Evolutionary conservation across 768 basidiomycete species (phyloP).

Genomic region (Collybia sordida): DNA sequence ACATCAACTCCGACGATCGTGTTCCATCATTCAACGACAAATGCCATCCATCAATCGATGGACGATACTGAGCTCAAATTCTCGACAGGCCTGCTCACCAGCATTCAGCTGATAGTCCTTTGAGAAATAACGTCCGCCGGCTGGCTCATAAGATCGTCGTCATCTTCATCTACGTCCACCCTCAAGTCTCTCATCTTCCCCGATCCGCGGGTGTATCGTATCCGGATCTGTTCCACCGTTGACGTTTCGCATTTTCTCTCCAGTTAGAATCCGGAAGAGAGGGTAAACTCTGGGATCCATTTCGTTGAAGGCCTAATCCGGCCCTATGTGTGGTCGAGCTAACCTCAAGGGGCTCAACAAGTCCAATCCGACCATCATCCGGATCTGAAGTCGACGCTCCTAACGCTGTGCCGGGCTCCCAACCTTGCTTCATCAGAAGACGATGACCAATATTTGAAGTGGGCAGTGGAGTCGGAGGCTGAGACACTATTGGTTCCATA

Average conservation of each 20-base stretch:
- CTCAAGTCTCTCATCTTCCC: no score
- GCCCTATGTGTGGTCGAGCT: conserved; percentile 41
- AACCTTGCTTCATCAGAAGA: conserved; percentile 72
- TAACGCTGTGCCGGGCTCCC: conserved; percentile 66
- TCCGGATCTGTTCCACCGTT: conserved; percentile 33
- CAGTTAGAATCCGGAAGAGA: conserved; percentile 25
- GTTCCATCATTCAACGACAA: no score
- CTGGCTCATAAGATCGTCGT: no score
- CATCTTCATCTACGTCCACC: no score
- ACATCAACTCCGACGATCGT: no score
- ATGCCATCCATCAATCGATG: no score
- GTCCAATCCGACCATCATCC: conserved; percentile 35
- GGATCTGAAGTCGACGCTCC: conserved; percentile 28
- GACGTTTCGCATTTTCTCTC: conserved; percentile 39
- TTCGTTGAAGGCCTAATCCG: conserved; percentile 51
- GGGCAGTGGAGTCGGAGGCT: conserved; percentile 49
- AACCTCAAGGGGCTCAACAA: conserved; percentile 60
- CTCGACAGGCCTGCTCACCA: no score
- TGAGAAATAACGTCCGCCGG: no score
- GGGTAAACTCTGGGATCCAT: conserved; percentile 16
- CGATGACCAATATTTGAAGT: conserved; percentile 65
- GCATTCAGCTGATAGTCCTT: no score
- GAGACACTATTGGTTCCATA: conserved; percentile 27
- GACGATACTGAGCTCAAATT: no score
- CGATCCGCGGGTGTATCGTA: not conserved